Evolutionary conservation across 2,329 filamentous ascomycete genomes (phyloP), one percentile per base, ranked within the genome.

Genomic region (Aspergillus melleus): DNA sequence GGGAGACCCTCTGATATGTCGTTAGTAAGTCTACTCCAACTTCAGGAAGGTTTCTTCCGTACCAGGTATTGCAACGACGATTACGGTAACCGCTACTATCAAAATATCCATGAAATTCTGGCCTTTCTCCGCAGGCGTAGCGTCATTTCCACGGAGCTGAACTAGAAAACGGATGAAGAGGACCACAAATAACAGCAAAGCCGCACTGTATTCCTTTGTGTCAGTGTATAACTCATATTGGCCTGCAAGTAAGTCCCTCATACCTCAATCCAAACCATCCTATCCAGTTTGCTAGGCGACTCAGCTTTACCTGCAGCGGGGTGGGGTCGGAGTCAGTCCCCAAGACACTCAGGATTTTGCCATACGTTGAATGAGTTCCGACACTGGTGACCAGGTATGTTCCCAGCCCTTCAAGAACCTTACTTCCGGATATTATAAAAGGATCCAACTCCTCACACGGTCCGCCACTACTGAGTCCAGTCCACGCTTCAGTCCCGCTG

Each of bases 371-470:
- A 72, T 92, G 85, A 44, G 88, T 81, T 60, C 90, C 90, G n/a
- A 88, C 86, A 2, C 88, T 85, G 0, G 88, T 90, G 52, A 91
- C 89, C 53, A 92, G 73, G 73, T 90, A 92, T 11, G 84, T 86
- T 10, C 90, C 90, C 9, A 90, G 81, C 58, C 90, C 90, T 67
- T 91, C 88, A 0, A 85, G 85, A 19, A 92, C 86, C 63, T 90
- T 90, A 1, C 87, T 87, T 32, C 90, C 90, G 32, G 89, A 91
- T 10, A 92, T 80, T 62, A 92, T 90, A 74, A 92, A 92, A 0
- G 90, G 90, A 66, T 92, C 88, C 32, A 65, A 36, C 1, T 60
- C 50, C 29, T 57, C 30, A 1, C 4, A 32, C 8, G 12, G 12
- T 36, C 53, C 29, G 12, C 19, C 44, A 19, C 16, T 4, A 26